phyloP scores from a whole-genome alignment of 2,329 filamentous ascomycete species.

The Mycocentrospora acerina region DNA sequence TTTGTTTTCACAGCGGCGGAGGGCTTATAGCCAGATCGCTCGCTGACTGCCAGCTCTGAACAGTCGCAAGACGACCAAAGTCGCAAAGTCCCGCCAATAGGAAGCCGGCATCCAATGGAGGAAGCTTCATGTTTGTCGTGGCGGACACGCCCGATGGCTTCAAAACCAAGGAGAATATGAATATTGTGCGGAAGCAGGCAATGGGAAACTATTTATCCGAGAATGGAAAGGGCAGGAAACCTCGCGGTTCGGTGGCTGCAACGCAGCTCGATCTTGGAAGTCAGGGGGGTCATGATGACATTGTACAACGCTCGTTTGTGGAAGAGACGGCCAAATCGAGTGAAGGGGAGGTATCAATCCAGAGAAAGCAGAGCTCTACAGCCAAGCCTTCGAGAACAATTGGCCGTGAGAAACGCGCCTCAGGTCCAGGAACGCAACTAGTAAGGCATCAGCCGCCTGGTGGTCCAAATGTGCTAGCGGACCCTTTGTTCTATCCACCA shows the following conservation, averaged over 20 bases:
- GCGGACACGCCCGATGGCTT: constrained; percentile 33
- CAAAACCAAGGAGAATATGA: constrained; percentile 36
- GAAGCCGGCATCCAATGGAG: constrained; percentile 4
- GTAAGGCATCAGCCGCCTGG: background rate
- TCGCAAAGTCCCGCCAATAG: constrained; percentile 12
- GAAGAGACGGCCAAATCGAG: background rate
- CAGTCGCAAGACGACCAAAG: constrained; percentile 6
- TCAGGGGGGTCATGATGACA: constrained; percentile 12
- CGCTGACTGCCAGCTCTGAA: constrained; percentile 5
- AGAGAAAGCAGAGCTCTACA: constrained; percentile 8
- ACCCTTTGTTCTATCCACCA: constrained; percentile 23
- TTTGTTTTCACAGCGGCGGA: no score
- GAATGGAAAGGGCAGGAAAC: constrained; percentile 16
- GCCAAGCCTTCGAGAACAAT: constrained; percentile 4
- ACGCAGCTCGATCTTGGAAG: no score
- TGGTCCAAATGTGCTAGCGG: no score
- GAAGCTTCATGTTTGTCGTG: constrained; percentile 35
- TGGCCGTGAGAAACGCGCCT: constrained; percentile 1
- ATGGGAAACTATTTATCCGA: constrained; percentile 36
- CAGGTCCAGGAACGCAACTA: constrained; percentile 9
- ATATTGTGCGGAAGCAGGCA: constrained; percentile 36
- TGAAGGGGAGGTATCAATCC: background rate
- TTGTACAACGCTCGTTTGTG: background rate
- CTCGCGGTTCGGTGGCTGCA: constrained; percentile 1
- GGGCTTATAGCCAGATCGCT: background rate